Percentiles rank a stretch among this genome's conserved stretches.
These are phyloP conservation scores for Lenzites betulinus DNA, from an alignment of 768 basidiomycete species.

Conservation along the genomic window DNA sequence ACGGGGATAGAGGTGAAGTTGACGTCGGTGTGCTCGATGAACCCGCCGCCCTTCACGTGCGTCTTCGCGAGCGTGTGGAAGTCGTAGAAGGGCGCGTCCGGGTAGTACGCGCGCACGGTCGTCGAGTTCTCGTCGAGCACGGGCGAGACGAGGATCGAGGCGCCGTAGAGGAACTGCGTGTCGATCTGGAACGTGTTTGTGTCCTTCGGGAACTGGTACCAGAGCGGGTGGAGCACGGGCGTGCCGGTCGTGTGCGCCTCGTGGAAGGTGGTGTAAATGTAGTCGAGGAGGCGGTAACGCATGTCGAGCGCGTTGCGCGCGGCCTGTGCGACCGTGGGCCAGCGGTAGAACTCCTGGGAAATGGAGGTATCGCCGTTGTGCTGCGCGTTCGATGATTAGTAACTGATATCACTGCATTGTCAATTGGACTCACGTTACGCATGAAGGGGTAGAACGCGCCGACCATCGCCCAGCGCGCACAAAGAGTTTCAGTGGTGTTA, in stretches of 20 bases:
- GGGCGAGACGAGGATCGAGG: conserved; percentile 67
- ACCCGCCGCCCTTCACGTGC: conserved; percentile 46
- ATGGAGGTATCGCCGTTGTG: conserved; percentile 55
- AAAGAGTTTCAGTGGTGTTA: conserved; percentile 67
- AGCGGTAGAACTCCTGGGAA: conserved; percentile 70
- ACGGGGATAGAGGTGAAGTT: conserved; percentile 61
- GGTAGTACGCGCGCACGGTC: conserved; percentile 61
- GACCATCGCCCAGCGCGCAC: conserved; percentile 76
- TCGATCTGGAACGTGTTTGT: conserved; percentile 58
- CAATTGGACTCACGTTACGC: conserved; percentile 56
- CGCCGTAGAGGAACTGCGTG: conserved; percentile 69
- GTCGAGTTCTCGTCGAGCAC: conserved; percentile 63
- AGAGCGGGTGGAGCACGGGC: conserved; percentile 64
- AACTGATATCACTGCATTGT: not conserved
- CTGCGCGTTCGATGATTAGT: conserved; percentile 30
- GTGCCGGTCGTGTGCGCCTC: conserved; percentile 57
- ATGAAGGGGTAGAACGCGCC: conserved; percentile 82
- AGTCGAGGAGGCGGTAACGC: conserved; percentile 69
- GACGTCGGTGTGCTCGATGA: conserved; percentile 47
- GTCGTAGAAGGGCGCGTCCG: conserved; percentile 67
- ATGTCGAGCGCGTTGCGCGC: conserved; percentile 62
- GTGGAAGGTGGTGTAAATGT: conserved; percentile 73
- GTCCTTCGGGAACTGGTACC: conserved; percentile 70
- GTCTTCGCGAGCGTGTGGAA: conserved; percentile 53
- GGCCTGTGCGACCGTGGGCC: conserved; percentile 57